phyloP scores from a whole-genome alignment of 202 grass and related monocot species.

The Saccharum hybrid region DNA sequence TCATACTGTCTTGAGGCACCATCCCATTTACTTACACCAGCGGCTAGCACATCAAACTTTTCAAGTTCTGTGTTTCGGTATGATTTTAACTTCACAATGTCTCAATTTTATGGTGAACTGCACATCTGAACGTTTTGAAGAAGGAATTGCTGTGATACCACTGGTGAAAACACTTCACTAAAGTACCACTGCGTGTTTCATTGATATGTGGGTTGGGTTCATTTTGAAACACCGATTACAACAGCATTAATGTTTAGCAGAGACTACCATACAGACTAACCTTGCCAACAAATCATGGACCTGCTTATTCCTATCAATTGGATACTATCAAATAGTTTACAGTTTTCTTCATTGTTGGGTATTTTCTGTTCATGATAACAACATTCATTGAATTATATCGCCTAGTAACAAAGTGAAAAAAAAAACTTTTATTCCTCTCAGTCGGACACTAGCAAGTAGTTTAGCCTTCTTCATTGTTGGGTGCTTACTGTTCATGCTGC shows the following conservation, averaged over 20 bases:
- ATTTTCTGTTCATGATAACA: constrained; percentile 5
- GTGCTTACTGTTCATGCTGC: neutral
- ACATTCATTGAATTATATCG: neutral
- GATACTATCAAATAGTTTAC: constrained; percentile 3
- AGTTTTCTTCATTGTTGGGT: neutral
- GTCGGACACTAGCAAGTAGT: neutral
- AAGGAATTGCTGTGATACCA: neutral
- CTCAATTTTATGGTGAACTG: neutral
- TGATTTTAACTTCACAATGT: constrained; percentile 26
- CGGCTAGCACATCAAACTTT: constrained; percentile 7
- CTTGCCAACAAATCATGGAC: neutral
- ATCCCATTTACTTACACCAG: constrained; percentile 6
- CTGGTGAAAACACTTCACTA: neutral
- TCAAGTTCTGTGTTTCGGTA: constrained; percentile 10
- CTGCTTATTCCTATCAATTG: neutral
- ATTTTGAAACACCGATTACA: neutral
- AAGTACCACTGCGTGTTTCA: neutral
- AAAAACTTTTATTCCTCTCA: neutral
- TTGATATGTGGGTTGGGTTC: neutral
- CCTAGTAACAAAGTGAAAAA: neutral
- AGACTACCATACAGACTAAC: constrained; percentile 10
- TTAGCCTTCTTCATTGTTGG: neutral
- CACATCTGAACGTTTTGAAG: constrained; percentile 8
- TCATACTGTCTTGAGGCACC: constrained; percentile 20
- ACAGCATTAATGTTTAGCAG: constrained; percentile 11